Percentiles rank a stretch among this genome's conserved stretches.
Conservation (phyloP, 345 rosid genomes). For the Aegle marmelos region DNA sequence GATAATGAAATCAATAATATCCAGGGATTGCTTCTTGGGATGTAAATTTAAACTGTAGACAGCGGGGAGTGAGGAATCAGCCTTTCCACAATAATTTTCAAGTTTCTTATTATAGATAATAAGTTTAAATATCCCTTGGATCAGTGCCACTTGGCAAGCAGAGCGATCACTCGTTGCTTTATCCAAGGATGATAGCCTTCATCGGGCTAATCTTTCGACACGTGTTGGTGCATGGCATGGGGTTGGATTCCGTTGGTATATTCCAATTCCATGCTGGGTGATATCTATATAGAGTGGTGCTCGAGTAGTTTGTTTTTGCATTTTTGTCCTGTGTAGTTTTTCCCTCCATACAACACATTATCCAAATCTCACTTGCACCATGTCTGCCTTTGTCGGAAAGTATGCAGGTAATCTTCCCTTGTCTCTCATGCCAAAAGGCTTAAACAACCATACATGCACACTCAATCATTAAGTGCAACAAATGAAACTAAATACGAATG, state of each 20-base stretch:
- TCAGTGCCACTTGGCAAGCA: constrained; percentile 41
- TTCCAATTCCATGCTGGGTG: constrained; percentile 25
- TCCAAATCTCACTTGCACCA: constrained; percentile 18
- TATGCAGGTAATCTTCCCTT: constrained; percentile 60
- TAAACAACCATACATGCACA: background rate
- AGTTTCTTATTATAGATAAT: constrained; percentile 19
- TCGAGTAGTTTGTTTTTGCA: constrained; percentile 31
- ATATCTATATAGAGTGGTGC: constrained; percentile 35
- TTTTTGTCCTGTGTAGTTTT: constrained; percentile 26
- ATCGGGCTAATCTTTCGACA: constrained; percentile 48
- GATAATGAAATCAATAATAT: background rate
- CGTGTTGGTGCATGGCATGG: constrained; percentile 27
- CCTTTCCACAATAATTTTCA: constrained; percentile 20
- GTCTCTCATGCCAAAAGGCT: background rate
- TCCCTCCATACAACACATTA: constrained; percentile 16
- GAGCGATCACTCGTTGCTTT: constrained; percentile 56
- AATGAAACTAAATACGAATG: background rate
- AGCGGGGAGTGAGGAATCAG: constrained; percentile 15
- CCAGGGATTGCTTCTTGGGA: constrained; percentile 2
- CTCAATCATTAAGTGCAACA: background rate
- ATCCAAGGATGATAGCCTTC: constrained; percentile 67
- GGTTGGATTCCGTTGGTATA: constrained; percentile 40
- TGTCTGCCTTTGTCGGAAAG: constrained; percentile 91
- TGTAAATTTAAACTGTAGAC: background rate
- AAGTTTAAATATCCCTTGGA: background rate